Percentiles rank a stretch among this genome's conserved stretches.
phyloP scores from a whole-genome alignment of 2,329 filamentous ascomycete species.

The Aspergillus alliaceus region DNA sequence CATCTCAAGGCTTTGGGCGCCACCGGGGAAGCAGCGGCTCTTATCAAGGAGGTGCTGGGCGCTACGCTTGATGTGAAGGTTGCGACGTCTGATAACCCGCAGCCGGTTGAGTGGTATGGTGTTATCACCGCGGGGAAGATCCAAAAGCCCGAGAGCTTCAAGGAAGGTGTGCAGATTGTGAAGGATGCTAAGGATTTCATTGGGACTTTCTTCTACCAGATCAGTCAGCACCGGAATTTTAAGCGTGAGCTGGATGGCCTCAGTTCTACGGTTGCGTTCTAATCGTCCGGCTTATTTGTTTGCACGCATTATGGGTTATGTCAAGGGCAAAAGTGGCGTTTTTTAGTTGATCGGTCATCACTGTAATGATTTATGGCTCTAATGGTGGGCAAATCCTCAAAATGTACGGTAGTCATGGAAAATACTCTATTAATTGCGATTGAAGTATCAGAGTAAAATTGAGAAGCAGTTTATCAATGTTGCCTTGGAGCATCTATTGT shows the following conservation, averaged over 20 bases:
- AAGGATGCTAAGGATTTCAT: conserved; percentile 70
- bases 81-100: conserved; percentile 48
- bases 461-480: neutral
- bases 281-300: conserved; percentile 21
- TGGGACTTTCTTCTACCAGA: conserved; percentile 67
- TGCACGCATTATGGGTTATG: neutral
- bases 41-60: conserved; percentile 35
- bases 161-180: conserved; percentile 61
- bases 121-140: conserved; percentile 66
- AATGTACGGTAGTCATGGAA: neutral
- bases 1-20: conserved; percentile 78
- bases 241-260: conserved; percentile 72
- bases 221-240: conserved; percentile 73
- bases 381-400: neutral
- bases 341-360: neutral
- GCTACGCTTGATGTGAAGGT: conserved; percentile 50
- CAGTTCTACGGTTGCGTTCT: conserved; percentile 67
- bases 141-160: conserved; percentile 57
- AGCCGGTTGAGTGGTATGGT: conserved; percentile 68
- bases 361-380: neutral
- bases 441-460: too few species aligned
- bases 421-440: neutral
- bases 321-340: neutral
- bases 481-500: neutral
- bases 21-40: conserved; percentile 51